Conservation (phyloP, 495 filamentous ascomycete species). For the Neurospora pannonica region DNA sequence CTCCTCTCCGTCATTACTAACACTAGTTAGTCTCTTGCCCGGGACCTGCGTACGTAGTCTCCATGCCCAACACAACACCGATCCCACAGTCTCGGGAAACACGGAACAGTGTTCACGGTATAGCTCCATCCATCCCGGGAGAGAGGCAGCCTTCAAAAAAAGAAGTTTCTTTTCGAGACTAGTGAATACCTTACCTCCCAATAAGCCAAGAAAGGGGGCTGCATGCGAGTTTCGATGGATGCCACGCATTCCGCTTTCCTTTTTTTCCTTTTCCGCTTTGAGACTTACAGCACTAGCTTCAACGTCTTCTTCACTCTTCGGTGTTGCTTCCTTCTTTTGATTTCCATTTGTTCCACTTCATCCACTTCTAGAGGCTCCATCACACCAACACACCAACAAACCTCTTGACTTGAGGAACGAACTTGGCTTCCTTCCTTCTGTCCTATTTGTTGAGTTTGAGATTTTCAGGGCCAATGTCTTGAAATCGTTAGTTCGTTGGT, state of each 20-base stretch:
- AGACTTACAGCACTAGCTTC: constrained; percentile 2
- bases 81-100: constrained; percentile 13
- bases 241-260: background rate
- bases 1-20: background rate
- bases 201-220: background rate
- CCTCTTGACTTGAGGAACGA: no score
- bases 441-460: background rate
- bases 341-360: background rate
- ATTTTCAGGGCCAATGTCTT: background rate
- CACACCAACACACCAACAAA: background rate
- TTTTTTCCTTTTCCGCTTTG: background rate
- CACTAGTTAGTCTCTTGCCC: background rate
- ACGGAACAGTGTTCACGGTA: background rate
- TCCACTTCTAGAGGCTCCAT: background rate
- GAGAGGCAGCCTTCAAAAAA: background rate
- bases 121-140: background rate
- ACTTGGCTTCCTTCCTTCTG: background rate
- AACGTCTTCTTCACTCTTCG: background rate
- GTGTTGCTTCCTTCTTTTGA: background rate
- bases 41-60: background rate
- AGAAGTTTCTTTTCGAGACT: background rate
- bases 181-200: background rate
- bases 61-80: constrained; percentile 1
- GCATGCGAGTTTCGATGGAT: background rate
- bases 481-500: background rate